Evolutionary conservation across 192 early-diverging fungal species (phyloP), one percentile per base, ranked within the genome.

Genomic region (Diversispora eburnea): DNA sequence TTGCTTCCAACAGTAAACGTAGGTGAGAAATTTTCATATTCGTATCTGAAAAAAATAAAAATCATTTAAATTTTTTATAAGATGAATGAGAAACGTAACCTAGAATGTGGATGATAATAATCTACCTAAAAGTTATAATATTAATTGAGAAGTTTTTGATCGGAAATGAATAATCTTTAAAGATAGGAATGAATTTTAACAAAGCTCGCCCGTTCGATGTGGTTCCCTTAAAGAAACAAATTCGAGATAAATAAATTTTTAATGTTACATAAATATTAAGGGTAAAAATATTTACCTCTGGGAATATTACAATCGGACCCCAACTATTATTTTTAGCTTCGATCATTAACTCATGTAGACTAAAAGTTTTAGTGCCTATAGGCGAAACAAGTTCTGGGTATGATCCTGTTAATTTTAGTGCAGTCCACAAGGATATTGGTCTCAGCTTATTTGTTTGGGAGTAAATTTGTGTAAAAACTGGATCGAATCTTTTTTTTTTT

Each of bases 201-300:
- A 96, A 77, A 6, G 93, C 94, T 5, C 91, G 81, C n/a, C 92
- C 92, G 77, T 96, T 96, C 25, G 89, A 88, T 9, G 94, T 95
- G 0, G 94, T 93, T 52, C 88, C 89, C 87, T 88, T 65, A 17
- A 41, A 67, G 20, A 66, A 57, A 60, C 19, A 42, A 47, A 70
- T 22, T 67, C 9, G 41, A 62, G 22, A 52, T 12, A 51, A 41
- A 54, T 76, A 45, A 39, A 19, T 8, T 25, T 22, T 77, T 73
- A 5, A 2, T 72, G 48, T 46, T 3, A 63, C 4, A 49, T 56
- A 42, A 45, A 1, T 62, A 46, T 22, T 49, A 8, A 41, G 19
- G n/a, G 0, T 19, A 58, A 1, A 20, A 15, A 13, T 1, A 56
- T 64, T 55, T 77, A 87, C 88, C 78, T 91, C 90, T 8, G 90